Conservation (phyloP, 768 basidiomycete genomes). For the Cubamyces sp. region DNA sequence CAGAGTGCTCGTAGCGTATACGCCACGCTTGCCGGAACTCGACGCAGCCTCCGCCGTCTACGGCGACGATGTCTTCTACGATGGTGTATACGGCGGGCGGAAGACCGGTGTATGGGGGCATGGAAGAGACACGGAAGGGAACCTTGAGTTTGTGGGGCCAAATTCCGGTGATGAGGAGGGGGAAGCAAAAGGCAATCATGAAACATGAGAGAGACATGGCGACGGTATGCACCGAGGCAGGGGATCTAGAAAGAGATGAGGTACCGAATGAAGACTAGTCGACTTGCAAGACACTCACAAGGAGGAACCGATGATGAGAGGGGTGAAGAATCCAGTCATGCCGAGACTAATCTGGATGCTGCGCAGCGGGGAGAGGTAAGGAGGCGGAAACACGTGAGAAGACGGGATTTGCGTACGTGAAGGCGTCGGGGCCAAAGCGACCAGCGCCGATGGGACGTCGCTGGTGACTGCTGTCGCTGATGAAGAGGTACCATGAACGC, state of each 20-base stretch:
- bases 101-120: slow-evolving; percentile 32
- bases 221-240: slow-evolving; percentile 31
- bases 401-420: slow-evolving; percentile 27
- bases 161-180: slow-evolving; percentile 35
- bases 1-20: slow-evolving; percentile 35
- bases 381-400: not conserved
- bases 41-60: slow-evolving; percentile 37
- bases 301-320: slow-evolving; percentile 37
- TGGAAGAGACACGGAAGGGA: slow-evolving; percentile 37
- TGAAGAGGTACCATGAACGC: slow-evolving; percentile 33
- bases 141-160: slow-evolving; percentile 32
- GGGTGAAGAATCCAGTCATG: slow-evolving; percentile 34
- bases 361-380: slow-evolving; percentile 2
- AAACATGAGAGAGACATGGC: slow-evolving; percentile 36
- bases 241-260: slow-evolving; percentile 23
- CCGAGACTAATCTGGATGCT: slow-evolving; percentile 30
- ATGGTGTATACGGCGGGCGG: slow-evolving; percentile 36
- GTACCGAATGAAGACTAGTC: not conserved
- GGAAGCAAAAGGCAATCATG: slow-evolving; percentile 35
- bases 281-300: slow-evolving; percentile 25
- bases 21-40: slow-evolving; percentile 40
- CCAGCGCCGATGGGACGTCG: slow-evolving; percentile 35
- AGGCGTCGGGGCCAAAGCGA: slow-evolving; percentile 35
- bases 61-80: slow-evolving; percentile 38
- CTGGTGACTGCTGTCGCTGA: slow-evolving; percentile 29